Evolutionary conservation across 345 rosid genomes (phyloP).

Genomic region (Boechera stricta): DNA sequence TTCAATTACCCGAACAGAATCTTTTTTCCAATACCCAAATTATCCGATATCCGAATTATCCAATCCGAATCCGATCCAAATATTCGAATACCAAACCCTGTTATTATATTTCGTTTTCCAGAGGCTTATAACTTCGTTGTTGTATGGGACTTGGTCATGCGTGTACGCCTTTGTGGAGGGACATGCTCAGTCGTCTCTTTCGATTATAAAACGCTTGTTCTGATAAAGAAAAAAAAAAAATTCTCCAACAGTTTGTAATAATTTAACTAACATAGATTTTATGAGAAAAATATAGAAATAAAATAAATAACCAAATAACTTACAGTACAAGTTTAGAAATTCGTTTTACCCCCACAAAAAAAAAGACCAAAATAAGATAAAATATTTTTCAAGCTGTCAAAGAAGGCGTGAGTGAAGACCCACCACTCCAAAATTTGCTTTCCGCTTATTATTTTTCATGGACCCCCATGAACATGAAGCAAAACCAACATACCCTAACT

Average conservation of each 20-base stretch:
- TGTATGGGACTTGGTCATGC: slow-evolving; percentile 26
- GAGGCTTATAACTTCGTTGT: no score
- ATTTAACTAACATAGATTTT: neutral
- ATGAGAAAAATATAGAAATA: neutral
- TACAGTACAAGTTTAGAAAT: neutral
- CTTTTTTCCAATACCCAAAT: no score
- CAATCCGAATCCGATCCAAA: no score
- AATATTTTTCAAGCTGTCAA: slow-evolving; percentile 25
- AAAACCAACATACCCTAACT: slow-evolving; percentile 29
- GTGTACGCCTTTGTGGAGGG: slow-evolving; percentile 1
- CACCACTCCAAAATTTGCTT: slow-evolving; percentile 44
- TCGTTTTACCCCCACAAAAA: neutral
- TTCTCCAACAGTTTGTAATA: neutral
- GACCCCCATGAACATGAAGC: slow-evolving; percentile 42
- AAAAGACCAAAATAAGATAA: neutral
- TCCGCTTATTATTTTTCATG: slow-evolving; percentile 40
- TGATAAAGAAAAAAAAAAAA: no score
- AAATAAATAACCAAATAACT: neutral
- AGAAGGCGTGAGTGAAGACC: slow-evolving; percentile 42
- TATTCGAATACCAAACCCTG: no score
- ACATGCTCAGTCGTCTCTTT: slow-evolving; percentile 32
- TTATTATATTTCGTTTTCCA: no score
- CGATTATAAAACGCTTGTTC: slow-evolving; percentile 1
- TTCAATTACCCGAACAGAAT: no score
- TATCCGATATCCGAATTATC: no score